A percentile compares a stretch with the other conserved stretches of the same genome.
These are phyloP conservation scores for Thraustotheca clavata DNA, from an alignment of 352 stramenopile species.

Conservation along the genomic window DNA sequence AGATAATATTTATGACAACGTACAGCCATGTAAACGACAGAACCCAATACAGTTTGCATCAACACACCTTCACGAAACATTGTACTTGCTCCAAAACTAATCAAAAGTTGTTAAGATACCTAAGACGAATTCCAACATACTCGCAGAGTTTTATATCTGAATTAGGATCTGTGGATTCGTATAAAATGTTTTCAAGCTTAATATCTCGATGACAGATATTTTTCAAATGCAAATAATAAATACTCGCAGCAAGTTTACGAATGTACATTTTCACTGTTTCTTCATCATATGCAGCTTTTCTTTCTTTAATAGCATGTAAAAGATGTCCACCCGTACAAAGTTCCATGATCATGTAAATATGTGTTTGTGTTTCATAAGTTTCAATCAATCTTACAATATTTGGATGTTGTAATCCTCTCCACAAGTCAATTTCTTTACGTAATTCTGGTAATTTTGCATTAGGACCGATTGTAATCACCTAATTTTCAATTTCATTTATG, in stretches of 20 bases:
- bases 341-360: constrained; percentile 86
- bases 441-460: constrained; percentile 59
- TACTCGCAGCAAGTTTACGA: constrained; percentile 53
- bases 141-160: constrained; percentile 74
- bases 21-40: constrained; percentile 80
- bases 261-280: constrained; percentile 49
- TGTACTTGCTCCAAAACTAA: constrained; percentile 68
- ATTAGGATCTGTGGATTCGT: constrained; percentile 41
- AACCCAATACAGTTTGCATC: constrained; percentile 74
- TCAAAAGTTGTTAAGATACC: neutral
- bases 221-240: constrained; percentile 73
- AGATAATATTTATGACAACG: constrained; percentile 5
- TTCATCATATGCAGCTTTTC: constrained; percentile 40
- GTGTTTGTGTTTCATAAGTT: constrained; percentile 57
- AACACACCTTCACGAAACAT: constrained; percentile 62
- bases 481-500: no score
- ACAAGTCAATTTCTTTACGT: constrained; percentile 68
- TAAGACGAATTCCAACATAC: constrained; percentile 27
- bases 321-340: constrained; percentile 41
- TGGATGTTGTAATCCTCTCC: constrained; percentile 63
- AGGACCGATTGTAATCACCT: constrained; percentile 44
- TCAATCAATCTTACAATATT: constrained; percentile 77
- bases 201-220: constrained; percentile 77
- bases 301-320: constrained; percentile 13
- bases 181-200: constrained; percentile 77